These are phyloP conservation scores for Monsonia emarginata DNA, from an alignment of 441 rosid genomes.

Conservation along the genomic window DNA sequence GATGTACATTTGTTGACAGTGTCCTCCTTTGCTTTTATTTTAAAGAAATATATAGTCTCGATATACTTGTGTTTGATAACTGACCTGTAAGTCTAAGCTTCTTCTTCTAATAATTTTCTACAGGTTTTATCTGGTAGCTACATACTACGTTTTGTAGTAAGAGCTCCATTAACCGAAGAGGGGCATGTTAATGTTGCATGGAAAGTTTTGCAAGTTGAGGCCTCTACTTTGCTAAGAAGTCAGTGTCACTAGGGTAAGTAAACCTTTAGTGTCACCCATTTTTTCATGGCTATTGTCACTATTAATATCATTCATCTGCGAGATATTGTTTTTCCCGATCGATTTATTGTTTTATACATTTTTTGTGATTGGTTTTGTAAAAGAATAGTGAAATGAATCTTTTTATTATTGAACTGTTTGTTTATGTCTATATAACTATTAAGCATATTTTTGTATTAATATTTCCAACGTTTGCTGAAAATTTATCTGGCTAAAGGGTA, in stretches of 20 bases:
- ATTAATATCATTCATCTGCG: background rate
- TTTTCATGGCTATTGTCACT: background rate
- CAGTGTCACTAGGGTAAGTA: conserved; percentile 9
- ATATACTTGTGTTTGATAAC: background rate
- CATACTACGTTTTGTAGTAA: conserved; percentile 59
- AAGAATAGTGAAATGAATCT: background rate
- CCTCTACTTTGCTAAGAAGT: conserved; percentile 37
- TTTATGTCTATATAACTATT: background rate
- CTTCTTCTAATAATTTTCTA: background rate
- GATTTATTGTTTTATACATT: background rate
- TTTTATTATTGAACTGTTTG: background rate
- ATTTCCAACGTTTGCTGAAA: too few relatives aligned
- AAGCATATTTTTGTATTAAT: too few relatives aligned
- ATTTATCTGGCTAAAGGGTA: too few relatives aligned
- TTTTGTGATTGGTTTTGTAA: background rate
- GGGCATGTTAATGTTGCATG: conserved; percentile 68
- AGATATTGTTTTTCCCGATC: background rate
- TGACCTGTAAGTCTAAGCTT: background rate
- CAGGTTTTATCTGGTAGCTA: conserved; percentile 60
- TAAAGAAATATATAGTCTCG: too few relatives aligned
- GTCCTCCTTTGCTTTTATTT: too few relatives aligned
- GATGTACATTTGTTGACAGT: background rate
- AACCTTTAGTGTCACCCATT: background rate
- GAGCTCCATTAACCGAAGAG: conserved; percentile 78
- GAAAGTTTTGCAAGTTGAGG: conserved; percentile 54